Conservation (phyloP, 176 grass and related monocot genomes). For the Avena sativa region DNA sequence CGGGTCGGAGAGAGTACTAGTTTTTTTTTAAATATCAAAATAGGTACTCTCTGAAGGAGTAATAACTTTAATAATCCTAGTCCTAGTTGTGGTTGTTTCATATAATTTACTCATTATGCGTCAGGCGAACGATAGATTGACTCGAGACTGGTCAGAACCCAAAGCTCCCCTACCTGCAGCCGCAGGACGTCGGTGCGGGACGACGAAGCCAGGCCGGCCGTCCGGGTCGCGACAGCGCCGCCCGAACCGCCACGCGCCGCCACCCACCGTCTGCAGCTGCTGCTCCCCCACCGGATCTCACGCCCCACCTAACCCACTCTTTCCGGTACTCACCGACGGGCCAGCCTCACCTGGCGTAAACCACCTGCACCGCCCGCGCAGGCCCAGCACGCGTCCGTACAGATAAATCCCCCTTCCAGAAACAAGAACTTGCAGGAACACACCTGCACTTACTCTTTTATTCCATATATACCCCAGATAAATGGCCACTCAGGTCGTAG, state of each 20-base stretch:
- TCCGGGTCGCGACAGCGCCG: constrained; percentile 12
- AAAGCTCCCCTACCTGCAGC: not conserved
- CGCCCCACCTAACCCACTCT: not conserved
- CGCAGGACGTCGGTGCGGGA: constrained; percentile 10
- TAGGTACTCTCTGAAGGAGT: too few relatives aligned
- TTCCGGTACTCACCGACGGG: constrained; percentile 41
- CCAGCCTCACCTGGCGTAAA: not conserved
- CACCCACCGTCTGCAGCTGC: not conserved
- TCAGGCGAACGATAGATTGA: too few relatives aligned
- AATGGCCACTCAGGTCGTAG: too few relatives aligned
- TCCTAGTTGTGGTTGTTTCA: too few relatives aligned
- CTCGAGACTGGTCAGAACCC: too few relatives aligned
- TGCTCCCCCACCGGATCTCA: not conserved
- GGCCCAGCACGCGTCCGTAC: not conserved
- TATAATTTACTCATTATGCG: too few relatives aligned
- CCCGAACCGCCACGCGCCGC: not conserved
- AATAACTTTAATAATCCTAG: too few relatives aligned
- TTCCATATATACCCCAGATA: not conserved
- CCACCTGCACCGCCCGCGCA: not conserved
- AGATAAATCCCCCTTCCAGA: not conserved
- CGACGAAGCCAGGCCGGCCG: not conserved
- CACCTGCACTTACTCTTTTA: not conserved
- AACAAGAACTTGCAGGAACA: not conserved
- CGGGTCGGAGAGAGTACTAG: too few relatives aligned
- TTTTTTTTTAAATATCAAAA: too few relatives aligned